Evolutionary conservation across 371 early-diverging fungal genomes (phyloP).

Genomic region (Encephalitozoon intestinalis): DNA sequence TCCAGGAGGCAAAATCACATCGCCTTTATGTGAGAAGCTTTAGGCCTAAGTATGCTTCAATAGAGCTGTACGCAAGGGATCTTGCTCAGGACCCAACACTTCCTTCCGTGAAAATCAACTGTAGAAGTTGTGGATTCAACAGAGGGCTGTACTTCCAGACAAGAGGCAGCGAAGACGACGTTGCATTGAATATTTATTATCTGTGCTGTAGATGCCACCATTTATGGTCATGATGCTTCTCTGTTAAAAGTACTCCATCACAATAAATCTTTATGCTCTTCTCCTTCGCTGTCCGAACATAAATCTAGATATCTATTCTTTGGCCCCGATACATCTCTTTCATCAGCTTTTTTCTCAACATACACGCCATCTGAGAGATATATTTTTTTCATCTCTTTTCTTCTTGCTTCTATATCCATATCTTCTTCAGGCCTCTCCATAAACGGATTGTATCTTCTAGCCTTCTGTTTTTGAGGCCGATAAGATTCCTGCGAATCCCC

Average conservation of each 20-base stretch:
- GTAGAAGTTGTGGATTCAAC: constrained; percentile 67
- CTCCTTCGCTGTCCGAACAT: not conserved
- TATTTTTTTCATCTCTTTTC: not conserved
- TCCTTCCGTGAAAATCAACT: constrained; percentile 65
- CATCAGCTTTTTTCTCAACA: not conserved
- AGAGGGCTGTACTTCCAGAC: constrained; percentile 78
- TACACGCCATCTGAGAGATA: not conserved
- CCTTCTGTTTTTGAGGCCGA: not conserved
- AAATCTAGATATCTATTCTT: not conserved
- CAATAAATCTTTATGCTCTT: not conserved
- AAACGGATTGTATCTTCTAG: not conserved
- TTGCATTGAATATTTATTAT: constrained; percentile 78
- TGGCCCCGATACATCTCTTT: not conserved
- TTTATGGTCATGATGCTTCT: constrained; percentile 21
- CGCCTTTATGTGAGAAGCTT: constrained; percentile 70
- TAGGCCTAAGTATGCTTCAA: not conserved
- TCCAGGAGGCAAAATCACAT: constrained; percentile 71
- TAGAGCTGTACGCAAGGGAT: constrained; percentile 68
- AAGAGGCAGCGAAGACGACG: constrained; percentile 70
- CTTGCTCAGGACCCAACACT: constrained; percentile 70
- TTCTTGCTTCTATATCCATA: not conserved
- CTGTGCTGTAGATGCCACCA: constrained; percentile 68
- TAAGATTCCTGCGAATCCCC: not conserved
- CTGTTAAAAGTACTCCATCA: not conserved
- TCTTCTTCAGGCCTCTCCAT: not conserved